Percentiles rank a stretch among this genome's conserved stretches.
Conservation (phyloP, 139 green algal genomes). For the Micromonas commoda region DNA sequence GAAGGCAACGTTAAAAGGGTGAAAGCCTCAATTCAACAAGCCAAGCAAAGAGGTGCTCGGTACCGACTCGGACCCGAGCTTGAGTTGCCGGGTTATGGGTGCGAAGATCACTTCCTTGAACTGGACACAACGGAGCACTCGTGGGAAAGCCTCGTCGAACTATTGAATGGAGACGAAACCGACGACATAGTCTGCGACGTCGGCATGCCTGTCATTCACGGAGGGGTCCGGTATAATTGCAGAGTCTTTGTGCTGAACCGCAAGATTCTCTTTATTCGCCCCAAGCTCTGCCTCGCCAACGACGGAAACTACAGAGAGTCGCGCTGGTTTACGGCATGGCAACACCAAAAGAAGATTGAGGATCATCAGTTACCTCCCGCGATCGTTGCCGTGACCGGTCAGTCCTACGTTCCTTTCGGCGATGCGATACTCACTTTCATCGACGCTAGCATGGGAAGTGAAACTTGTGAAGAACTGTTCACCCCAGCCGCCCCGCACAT, state of each 20-base stretch:
- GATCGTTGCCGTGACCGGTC: slow-evolving; percentile 51
- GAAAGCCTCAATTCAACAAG: slow-evolving; percentile 63
- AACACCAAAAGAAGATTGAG: slow-evolving; percentile 45
- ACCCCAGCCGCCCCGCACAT: slow-evolving; percentile 63
- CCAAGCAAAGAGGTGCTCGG: slow-evolving; percentile 51
- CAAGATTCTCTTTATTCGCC: slow-evolving; percentile 80
- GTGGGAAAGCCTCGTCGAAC: slow-evolving; percentile 70
- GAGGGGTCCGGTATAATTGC: slow-evolving; percentile 87
- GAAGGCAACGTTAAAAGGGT: slow-evolving; percentile 83
- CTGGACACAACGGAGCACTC: slow-evolving; percentile 60
- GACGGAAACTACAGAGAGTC: slow-evolving; percentile 91
- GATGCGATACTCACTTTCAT: slow-evolving; percentile 58
- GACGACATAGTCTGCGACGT: slow-evolving; percentile 80
- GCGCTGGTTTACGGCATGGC: slow-evolving; percentile 82
- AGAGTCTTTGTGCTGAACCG: slow-evolving; percentile 74
- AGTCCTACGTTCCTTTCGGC: slow-evolving; percentile 71
- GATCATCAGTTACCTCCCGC: slow-evolving; percentile 55
- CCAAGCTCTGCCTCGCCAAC: slow-evolving; percentile 88
- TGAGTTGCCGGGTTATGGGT: slow-evolving; percentile 92
- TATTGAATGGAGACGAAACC: slow-evolving; percentile 57
- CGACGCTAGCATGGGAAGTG: slow-evolving; percentile 54
- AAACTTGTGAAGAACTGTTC: slow-evolving; percentile 78
- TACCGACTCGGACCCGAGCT: slow-evolving; percentile 93
- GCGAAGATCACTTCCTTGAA: slow-evolving; percentile 97
- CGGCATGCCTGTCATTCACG: slow-evolving; percentile 85